phyloP scores from a whole-genome alignment of 2,329 filamentous ascomycete species.

The Colletotrichum plurivorum region DNA sequence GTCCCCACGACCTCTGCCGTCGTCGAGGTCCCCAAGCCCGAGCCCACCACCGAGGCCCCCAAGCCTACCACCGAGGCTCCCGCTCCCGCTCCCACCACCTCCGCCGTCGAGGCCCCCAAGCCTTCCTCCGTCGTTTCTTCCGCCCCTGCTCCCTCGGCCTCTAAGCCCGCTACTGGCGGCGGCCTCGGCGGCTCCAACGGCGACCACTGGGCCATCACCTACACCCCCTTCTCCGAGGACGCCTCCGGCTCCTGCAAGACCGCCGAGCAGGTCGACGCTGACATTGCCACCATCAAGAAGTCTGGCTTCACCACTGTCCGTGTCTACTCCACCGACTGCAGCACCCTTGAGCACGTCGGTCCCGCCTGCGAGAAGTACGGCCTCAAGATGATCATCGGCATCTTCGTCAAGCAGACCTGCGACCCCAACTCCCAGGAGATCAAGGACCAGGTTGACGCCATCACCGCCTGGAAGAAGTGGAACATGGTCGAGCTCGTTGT shows the following conservation, averaged over 20 bases:
- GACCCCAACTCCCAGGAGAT: constrained; percentile 72
- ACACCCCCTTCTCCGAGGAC: constrained; percentile 78
- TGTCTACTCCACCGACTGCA: constrained; percentile 94
- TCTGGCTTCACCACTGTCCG: constrained; percentile 81
- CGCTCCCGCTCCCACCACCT: constrained; percentile 41
- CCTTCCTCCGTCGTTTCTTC: constrained; percentile 44
- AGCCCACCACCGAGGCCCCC: constrained; percentile 41
- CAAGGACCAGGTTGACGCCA: constrained; percentile 79
- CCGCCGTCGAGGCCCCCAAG: constrained; percentile 42
- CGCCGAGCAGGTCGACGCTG: constrained; percentile 67
- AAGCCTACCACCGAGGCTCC: constrained; percentile 36
- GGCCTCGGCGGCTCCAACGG: constrained; percentile 56
- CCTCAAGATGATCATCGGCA: constrained; percentile 86
- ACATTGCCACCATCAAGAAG: constrained; percentile 73
- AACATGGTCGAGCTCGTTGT: constrained; percentile 83
- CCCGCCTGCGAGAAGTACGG: constrained; percentile 75
- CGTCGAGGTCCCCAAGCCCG: constrained; percentile 43
- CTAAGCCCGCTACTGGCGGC: constrained; percentile 48
- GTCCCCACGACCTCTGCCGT: constrained; percentile 45
- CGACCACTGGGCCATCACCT: constrained; percentile 81
- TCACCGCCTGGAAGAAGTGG: constrained; percentile 80
- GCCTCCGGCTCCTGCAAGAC: constrained; percentile 75
- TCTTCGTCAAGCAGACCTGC: constrained; percentile 83
- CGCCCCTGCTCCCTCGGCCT: constrained; percentile 40
- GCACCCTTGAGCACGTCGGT: constrained; percentile 82